Evolutionary conservation across 495 filamentous ascomycete species (phyloP).

Genomic region (Terfezia claveryi): DNA sequence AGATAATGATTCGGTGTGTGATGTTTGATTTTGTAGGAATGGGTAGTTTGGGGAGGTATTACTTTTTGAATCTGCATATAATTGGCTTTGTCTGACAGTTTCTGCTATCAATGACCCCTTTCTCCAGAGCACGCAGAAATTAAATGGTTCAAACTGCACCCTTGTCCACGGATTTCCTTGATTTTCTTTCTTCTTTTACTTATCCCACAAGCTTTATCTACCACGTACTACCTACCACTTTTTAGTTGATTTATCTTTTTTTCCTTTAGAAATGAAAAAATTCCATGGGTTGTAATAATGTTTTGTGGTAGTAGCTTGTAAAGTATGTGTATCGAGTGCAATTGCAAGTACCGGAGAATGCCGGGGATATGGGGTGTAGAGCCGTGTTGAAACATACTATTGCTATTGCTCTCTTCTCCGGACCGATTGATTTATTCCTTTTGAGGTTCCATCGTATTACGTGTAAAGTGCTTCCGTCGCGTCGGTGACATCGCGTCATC

Average conservation of each 20-base stretch:
- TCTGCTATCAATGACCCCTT: not conserved
- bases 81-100: not conserved
- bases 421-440: too few relatives aligned
- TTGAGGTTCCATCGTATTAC: too few relatives aligned
- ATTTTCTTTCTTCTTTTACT: not conserved
- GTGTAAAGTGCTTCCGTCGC: too few relatives aligned
- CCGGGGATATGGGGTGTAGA: too few relatives aligned
- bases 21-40: not conserved
- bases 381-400: too few relatives aligned
- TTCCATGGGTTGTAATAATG: not conserved
- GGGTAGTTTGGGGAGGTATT: not conserved
- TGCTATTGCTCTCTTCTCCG: too few relatives aligned
- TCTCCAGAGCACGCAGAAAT: not conserved
- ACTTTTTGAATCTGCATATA: not conserved
- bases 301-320: not conserved
- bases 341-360: too few relatives aligned
- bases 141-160: not conserved
- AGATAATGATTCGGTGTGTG: conserved; percentile 15
- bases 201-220: not conserved
- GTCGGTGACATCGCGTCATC: too few relatives aligned
- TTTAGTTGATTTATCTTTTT: not conserved
- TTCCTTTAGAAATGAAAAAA: not conserved
- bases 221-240: not conserved
- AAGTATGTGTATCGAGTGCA: too few relatives aligned
- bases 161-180: not conserved